Evolutionary conservation across 805 yeast species (phyloP), one percentile per base, ranked within the genome.

Genomic region (Clavispora santaluciae): DNA sequence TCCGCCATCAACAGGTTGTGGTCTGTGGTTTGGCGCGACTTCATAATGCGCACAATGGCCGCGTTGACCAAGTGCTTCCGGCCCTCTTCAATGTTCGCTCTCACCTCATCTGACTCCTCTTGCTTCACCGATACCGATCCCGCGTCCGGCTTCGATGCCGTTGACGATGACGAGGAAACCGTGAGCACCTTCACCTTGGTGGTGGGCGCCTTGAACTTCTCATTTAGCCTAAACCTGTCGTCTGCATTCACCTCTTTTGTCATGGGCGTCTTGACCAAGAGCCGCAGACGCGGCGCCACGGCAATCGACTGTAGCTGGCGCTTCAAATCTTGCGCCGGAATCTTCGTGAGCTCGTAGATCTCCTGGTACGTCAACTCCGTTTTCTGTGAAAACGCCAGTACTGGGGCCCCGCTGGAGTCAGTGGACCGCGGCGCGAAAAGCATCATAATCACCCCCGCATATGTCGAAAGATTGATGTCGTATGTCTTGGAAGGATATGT

Each of bases 21-120:
- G 20, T 60, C 67, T 40, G 83, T 50, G 1, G 70, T 61, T 50
- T 79, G 82, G 24, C 89, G 67, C 1, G 86, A 73, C 63, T 89
- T 89, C 91, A 89, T 81, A n/a, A 83, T 78, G 38, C 96, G 72
- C 5, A 89, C 95, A 41, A 89, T 75, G 0, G 95, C 93, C 1
- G 96, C 95, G 56, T 86, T 93, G 2, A 84, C 68, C 53, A 82
- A 86, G 41, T 73, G 71, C 43, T 78, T 72, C 42, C 95, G 70
- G 4, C 87, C 79, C 49, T 76, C 82, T 29, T 73, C 72, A 22
- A 87, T 68, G 26, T 69, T 63, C n/a, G 72, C 72, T 57, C 80
- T 63, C 0, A 86, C 82, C 39, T 72, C 72, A 13, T 64, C 63
- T 9, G 74, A 61, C 49, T 81, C 86, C 12, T 66, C 63, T 26